Base-by-base conservation (phyloP, 2,329 filamentous ascomycete species). In the Phaeoacremonium minimum region DNA sequence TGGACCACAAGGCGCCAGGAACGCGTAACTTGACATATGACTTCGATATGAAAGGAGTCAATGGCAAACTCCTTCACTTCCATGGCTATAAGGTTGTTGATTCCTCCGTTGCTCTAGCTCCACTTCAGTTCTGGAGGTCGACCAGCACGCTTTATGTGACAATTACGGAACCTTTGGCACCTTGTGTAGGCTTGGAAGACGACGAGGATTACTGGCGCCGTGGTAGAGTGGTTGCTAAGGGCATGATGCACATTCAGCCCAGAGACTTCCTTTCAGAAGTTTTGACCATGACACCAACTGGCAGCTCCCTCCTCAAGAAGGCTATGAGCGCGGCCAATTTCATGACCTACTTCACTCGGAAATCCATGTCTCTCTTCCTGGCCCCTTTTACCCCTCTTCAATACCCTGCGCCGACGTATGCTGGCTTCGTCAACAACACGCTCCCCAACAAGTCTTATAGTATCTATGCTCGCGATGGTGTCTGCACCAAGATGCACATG, bases 51-150 rank as follows among this genome's bases (percentile, higher is more conserved):
- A 63, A 63, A 17, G 73, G 74, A 5, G 63, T 70, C 4, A 60
- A 75, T 41, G 74, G 73, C 12, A 59, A 64, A 30, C 61, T 58
- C 32, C 67, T 79, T 31, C 71, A 74, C 40, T 77, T 85, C 50
- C 67, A 79, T 42, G 80, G 78, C 1, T 77, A 73, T 57, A 83
- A 83, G 54, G 64, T 76, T 3, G 68, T 83, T 29, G 73, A 82
- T 52, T 71, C 78, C 4, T 74, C 73, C 0, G 73, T 77, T 1
- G 74, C 77, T 3, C 61, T 83, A 20, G 69, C 71, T 3, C 69
- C 73, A 2, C 46, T 62, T 28, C 64, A 72, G 42, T 76, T 84
- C 40, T 83, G 78, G 80, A 64, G 63, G 33, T 73, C 78, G 3
- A 80, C 77, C 1, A 79, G 70, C 15, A 82, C 77, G 0, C 63